Evolutionary conservation across 2,329 filamentous ascomycete species (phyloP), one percentile per base, ranked within the genome.

Genomic region (Phoma sp.): DNA sequence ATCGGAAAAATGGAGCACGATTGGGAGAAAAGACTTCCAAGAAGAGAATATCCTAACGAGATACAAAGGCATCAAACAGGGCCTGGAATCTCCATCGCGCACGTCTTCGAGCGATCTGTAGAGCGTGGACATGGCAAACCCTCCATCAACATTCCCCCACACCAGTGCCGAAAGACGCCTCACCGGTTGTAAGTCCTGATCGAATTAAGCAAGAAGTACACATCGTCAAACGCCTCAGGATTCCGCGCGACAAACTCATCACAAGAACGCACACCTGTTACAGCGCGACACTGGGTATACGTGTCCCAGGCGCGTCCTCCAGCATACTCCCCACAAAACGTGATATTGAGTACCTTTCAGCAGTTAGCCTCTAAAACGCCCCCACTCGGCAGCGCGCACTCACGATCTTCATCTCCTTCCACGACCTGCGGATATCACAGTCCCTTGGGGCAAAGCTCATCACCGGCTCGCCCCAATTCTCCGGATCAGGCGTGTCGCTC

Each of bases 221-320:
- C 64, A 0, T 70, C 55, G 7, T 33, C 39, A 25, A 70, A 67
- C 3, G 59, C 61, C 7, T 51, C 27, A 1, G 66, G 66, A 9
- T 61, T 57, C 29, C 57, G 43, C 14, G 55, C 47, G 40, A 71
- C 65, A 48, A 49, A 68, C 10, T 50, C 52, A 27, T 57, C 45
- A 43, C 66, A 69, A 7, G 51, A 86, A 36, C 73, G 57, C 0
- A 83, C 87, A 54, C 83, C 77, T 22, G 66, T 68, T 35, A 38
- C 41, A 2, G 41, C 32, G 11, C 41, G 44, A 38, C 56, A 62
- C 11, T 40, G 18, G 3, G 50, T 54, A 29, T 57, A 40, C 9
- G 35, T 41, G 44, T 68, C 64, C 86, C 88, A 95, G 27, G 86
- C 55, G 33, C 48, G 78, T 6, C 42, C 58, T 13, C 49, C 52